These are phyloP conservation scores for Zymoseptoria pseudotritici DNA, from an alignment of 2,329 filamentous ascomycete genomes.

Conservation along the genomic window DNA sequence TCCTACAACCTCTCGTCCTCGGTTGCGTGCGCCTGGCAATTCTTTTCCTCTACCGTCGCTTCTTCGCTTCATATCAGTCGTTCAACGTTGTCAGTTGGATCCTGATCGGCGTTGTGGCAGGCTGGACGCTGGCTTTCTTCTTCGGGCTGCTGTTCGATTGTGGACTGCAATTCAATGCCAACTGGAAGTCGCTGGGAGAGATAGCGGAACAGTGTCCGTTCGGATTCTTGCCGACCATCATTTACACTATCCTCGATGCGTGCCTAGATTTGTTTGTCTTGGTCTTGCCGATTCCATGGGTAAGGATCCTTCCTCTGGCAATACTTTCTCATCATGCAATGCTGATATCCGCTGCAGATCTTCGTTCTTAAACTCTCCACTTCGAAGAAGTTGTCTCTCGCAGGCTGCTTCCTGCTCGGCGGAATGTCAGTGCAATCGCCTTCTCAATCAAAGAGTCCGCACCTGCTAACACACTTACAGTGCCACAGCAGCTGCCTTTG, in stretches of 20 bases:
- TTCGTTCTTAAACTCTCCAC: slow-evolving; percentile 9
- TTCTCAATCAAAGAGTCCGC: not conserved
- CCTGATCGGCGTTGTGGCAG: slow-evolving; percentile 5
- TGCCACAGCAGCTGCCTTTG: slow-evolving; percentile 10
- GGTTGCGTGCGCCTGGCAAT: slow-evolving; percentile 9
- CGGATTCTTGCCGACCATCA: slow-evolving; percentile 10
- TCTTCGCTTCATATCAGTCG: slow-evolving; percentile 7
- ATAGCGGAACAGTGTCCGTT: slow-evolving; percentile 11
- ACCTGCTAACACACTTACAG: not conserved
- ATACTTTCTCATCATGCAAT: not conserved
- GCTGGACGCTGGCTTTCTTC: slow-evolving; percentile 9
- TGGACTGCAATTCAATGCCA: slow-evolving; percentile 5
- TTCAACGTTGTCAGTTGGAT: slow-evolving; percentile 8
- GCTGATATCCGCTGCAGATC: not conserved
- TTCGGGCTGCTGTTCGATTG: slow-evolving; percentile 11
- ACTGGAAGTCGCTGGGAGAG: slow-evolving; percentile 8
- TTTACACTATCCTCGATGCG: slow-evolving; percentile 11
- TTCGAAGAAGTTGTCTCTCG: slow-evolving; percentile 8
- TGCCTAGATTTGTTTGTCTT: slow-evolving; percentile 10
- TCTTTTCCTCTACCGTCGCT: slow-evolving; percentile 9
- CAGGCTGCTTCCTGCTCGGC: slow-evolving; percentile 9
- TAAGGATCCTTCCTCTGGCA: not conserved
- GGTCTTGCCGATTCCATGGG: slow-evolving; percentile 9
- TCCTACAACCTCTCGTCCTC: slow-evolving; percentile 8
- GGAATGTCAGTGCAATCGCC: not conserved